A percentile compares a stretch with the other conserved stretches of the same genome.
phyloP scores from a whole-genome alignment of 1,139 yeast species.

The Insectozyma bohioensis region DNA sequence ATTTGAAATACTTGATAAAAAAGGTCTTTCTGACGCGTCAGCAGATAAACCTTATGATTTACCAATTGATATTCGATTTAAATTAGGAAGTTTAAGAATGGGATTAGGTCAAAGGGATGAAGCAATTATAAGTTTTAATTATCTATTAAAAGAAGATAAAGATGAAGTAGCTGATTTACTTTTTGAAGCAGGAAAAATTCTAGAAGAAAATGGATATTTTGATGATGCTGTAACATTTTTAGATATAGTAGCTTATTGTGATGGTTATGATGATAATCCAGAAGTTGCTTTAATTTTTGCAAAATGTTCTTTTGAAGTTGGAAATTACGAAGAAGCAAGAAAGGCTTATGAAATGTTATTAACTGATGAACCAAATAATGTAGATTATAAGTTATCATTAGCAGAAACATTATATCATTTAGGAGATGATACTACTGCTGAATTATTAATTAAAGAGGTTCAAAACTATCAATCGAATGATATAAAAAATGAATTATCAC shows the following conservation, averaged over 20 bases:
- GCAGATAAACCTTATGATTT: slow-evolving; percentile 43
- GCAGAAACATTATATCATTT: slow-evolving; percentile 79
- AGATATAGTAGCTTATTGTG: slow-evolving; percentile 47
- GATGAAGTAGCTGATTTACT: slow-evolving; percentile 71
- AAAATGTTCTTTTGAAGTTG: slow-evolving; percentile 73
- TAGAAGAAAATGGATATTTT: slow-evolving; percentile 67
- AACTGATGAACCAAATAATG: slow-evolving; percentile 57
- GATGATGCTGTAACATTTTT: slow-evolving; percentile 72
- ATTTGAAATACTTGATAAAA: too few relatives aligned
- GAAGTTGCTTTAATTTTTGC: slow-evolving; percentile 67
- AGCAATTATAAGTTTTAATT: slow-evolving; percentile 63
- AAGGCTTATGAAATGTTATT: slow-evolving; percentile 59
- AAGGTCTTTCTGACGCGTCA: too few relatives aligned
- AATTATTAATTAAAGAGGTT: slow-evolving; percentile 56
- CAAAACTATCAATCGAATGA: too few relatives aligned
- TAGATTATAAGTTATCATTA: slow-evolving; percentile 72
- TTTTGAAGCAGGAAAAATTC: slow-evolving; percentile 71
- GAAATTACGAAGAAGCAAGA: slow-evolving; percentile 69
- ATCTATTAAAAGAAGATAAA: slow-evolving; percentile 56
- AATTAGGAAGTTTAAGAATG: slow-evolving; percentile 73
- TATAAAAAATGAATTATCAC: slow-evolving; percentile 11
- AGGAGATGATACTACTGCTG: slow-evolving; percentile 67
- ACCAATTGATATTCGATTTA: slow-evolving; percentile 85
- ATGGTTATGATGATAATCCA: slow-evolving; percentile 28
- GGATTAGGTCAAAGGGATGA: slow-evolving; percentile 65